These are phyloP conservation scores for Wickerhamomyces silvicola DNA, from an alignment of 805 yeast species.

Conservation along the genomic window DNA sequence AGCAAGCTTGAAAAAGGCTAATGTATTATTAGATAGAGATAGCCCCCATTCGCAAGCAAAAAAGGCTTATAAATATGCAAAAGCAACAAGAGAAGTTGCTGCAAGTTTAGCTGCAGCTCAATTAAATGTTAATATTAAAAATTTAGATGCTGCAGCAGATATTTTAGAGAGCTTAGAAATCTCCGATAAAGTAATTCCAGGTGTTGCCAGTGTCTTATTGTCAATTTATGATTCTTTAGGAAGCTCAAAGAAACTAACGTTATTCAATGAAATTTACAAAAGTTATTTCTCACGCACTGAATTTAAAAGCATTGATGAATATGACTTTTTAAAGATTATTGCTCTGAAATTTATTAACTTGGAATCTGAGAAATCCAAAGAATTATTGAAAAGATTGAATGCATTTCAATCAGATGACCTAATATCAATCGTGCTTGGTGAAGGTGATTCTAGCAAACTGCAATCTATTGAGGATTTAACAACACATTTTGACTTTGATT, in stretches of 20 bases:
- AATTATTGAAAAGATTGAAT: constrained; percentile 22
- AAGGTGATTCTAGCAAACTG: constrained; percentile 15
- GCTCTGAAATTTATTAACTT: constrained; percentile 29
- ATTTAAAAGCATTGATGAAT: constrained; percentile 12
- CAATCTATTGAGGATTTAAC: constrained; percentile 24
- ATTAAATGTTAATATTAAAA: constrained; percentile 23
- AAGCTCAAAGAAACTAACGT: constrained; percentile 25
- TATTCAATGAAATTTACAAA: constrained; percentile 27
- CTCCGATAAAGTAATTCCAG: constrained; percentile 30
- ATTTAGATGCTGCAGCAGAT: constrained; percentile 27
- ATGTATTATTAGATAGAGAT: constrained; percentile 10
- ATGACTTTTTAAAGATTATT: constrained; percentile 26
- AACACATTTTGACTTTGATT: constrained; percentile 25
- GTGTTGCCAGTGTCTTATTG: constrained; percentile 42
- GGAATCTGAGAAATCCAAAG: constrained; percentile 5
- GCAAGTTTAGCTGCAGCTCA: constrained; percentile 30
- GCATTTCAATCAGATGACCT: constrained; percentile 17
- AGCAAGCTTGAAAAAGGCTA: constrained; percentile 9
- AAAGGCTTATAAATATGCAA: constrained; percentile 29
- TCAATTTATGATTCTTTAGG: constrained; percentile 43
- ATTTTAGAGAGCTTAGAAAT: constrained; percentile 29
- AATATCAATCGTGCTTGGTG: constrained; percentile 25
- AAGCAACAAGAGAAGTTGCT: constrained; percentile 24
- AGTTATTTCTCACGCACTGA: constrained; percentile 11
- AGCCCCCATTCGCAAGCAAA: constrained; percentile 21